These are phyloP conservation scores for Phylloboletellus chloephorus DNA, from an alignment of 1,284 basidiomycete genomes.

Conservation along the genomic window DNA sequence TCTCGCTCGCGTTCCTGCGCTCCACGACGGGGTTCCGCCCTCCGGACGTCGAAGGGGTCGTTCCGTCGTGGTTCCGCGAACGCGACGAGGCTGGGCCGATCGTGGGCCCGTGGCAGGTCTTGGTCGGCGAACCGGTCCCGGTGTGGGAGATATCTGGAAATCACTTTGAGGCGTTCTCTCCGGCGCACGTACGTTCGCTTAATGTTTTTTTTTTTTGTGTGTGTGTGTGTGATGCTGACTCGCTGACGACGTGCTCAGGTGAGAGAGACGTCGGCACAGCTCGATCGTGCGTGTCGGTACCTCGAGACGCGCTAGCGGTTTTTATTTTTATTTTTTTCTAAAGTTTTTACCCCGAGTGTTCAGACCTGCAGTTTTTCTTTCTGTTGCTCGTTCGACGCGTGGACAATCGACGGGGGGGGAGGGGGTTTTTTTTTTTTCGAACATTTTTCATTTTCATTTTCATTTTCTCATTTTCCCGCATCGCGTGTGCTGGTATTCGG, in stretches of 20 bases:
- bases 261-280: conserved; percentile 23
- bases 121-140: conserved; percentile 37
- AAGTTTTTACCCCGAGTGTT: not conserved
- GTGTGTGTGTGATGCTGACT: not conserved
- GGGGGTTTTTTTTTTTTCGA: no score
- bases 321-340: not conserved
- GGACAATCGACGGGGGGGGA: no score
- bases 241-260: conserved; percentile 16
- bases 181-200: conserved; percentile 43
- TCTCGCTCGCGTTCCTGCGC: conserved; percentile 42
- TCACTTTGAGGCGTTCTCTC: conserved; percentile 57
- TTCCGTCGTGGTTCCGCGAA: conserved; percentile 47
- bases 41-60: conserved; percentile 26
- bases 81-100: conserved; percentile 34
- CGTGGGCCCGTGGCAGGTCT: conserved; percentile 44
- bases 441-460: no score
- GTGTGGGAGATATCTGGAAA: conserved; percentile 58
- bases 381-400: no score
- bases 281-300: conserved; percentile 18
- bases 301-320: conserved; percentile 13
- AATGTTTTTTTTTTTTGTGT: no score
- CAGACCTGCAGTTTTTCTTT: no score
- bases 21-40: conserved; percentile 40
- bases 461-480: no score
- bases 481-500: no score